Evolutionary conservation across 257 asterid genomes (phyloP).

Genomic region (Jacaranda copaia): DNA sequence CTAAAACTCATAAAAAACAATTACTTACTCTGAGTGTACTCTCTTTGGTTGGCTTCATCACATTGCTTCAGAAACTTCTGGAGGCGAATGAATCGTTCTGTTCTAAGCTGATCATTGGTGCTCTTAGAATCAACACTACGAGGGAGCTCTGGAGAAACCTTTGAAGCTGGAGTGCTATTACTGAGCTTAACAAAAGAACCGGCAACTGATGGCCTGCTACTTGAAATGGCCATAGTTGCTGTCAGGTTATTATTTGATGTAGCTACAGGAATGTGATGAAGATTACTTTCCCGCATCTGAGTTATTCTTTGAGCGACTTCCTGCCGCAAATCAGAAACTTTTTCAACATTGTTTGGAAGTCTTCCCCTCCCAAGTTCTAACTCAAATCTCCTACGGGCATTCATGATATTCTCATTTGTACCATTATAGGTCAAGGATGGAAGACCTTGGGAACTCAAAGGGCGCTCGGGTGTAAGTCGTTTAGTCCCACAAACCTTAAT

Average conservation of each 20-base stretch:
- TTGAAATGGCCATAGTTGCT: conserved; percentile 49
- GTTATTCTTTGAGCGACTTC: conserved; percentile 52
- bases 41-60: conserved; percentile 64
- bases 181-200: conserved; percentile 54
- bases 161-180: conserved; percentile 50
- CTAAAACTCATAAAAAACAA: conserved; percentile 33
- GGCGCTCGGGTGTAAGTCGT: conserved; percentile 84
- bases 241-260: conserved; percentile 42
- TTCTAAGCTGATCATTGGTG: conserved; percentile 56
- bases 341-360: conserved; percentile 62
- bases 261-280: conserved; percentile 45
- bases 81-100: conserved; percentile 68
- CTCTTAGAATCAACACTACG: conserved; percentile 47
- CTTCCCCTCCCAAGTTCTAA: conserved; percentile 86
- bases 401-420: conserved; percentile 77
- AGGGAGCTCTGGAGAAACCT: conserved; percentile 56
- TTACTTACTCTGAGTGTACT: conserved; percentile 71
- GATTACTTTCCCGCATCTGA: conserved; percentile 50
- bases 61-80: conserved; percentile 81
- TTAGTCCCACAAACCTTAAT: conserved; percentile 77
- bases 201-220: conserved; percentile 58
- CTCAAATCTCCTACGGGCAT: conserved; percentile 87
- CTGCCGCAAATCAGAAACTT: conserved; percentile 48
- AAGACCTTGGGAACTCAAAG: conserved; percentile 60
- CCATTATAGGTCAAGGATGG: conserved; percentile 56